These are phyloP conservation scores for Curvularia hawaiiensis DNA, from an alignment of 2,329 filamentous ascomycete genomes.

Conservation along the genomic window DNA sequence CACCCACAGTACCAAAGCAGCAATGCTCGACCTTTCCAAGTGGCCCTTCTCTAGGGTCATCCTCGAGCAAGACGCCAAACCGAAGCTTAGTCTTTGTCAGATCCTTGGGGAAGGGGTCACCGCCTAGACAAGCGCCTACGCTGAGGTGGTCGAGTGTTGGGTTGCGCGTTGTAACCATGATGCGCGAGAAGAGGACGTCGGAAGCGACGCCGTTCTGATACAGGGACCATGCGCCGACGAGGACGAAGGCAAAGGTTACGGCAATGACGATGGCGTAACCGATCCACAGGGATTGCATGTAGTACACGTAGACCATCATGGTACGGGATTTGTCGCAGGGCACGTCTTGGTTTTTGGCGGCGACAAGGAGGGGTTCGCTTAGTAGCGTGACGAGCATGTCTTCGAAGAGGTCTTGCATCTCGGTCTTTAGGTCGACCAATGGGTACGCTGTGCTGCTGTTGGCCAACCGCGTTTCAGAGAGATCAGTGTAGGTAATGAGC, in stretches of 20 bases:
- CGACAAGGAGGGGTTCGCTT: slow-evolving; percentile 39
- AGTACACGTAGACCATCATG: slow-evolving; percentile 40
- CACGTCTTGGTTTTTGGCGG: slow-evolving; percentile 28
- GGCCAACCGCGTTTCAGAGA: slow-evolving; percentile 43
- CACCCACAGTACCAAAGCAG: slow-evolving; percentile 45
- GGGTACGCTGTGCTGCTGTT: slow-evolving; percentile 37
- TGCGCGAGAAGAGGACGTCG: slow-evolving; percentile 45
- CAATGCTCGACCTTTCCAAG: slow-evolving; percentile 46
- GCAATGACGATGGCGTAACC: slow-evolving; percentile 44
- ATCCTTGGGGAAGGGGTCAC: slow-evolving; percentile 49
- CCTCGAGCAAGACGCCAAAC: slow-evolving; percentile 48
- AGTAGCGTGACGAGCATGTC: slow-evolving; percentile 47
- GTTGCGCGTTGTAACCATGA: slow-evolving; percentile 47
- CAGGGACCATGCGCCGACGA: slow-evolving; percentile 42
- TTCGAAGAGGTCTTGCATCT: slow-evolving; percentile 42
- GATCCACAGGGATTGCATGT: slow-evolving; percentile 41
- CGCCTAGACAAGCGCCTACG: slow-evolving; percentile 49
- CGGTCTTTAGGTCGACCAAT: slow-evolving; percentile 31
- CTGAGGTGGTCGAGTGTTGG: slow-evolving; percentile 46
- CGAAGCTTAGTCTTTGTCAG: slow-evolving; percentile 44
- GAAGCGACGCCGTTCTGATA: slow-evolving; percentile 44
- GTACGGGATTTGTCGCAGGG: slow-evolving; percentile 35
- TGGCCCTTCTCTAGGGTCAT: slow-evolving; percentile 39
- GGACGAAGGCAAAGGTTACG: slow-evolving; percentile 34
- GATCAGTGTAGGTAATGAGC: slow-evolving; percentile 41